A percentile compares a stretch with the other conserved stretches of the same genome.
phyloP scores from a whole-genome alignment of 2,329 filamentous ascomycete genomes.

The Colletotrichum phormii region DNA sequence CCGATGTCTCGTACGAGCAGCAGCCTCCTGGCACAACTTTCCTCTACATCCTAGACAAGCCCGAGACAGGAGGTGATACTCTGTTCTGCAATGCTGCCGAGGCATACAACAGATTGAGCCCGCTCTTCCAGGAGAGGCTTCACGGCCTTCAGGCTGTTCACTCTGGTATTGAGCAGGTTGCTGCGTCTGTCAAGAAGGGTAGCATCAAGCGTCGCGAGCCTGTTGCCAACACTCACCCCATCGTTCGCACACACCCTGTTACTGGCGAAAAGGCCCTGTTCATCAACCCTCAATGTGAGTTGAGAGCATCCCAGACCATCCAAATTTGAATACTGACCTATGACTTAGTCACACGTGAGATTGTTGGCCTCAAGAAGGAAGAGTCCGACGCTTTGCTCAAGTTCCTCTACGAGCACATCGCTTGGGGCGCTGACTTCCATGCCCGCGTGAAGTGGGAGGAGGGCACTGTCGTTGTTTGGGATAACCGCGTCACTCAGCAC shows the following conservation, averaged over 20 bases:
- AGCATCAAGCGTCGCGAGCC: slow-evolving; percentile 36
- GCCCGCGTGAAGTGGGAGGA: slow-evolving; percentile 36
- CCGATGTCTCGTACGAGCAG: slow-evolving; percentile 86
- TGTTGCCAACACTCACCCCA: slow-evolving; percentile 33
- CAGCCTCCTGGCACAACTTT: slow-evolving; percentile 94
- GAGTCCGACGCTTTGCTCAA: slow-evolving; percentile 34
- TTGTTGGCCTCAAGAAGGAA: slow-evolving; percentile 35
- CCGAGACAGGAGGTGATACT: slow-evolving; percentile 84
- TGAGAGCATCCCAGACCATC: too few relatives aligned
- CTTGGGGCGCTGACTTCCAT: slow-evolving; percentile 36
- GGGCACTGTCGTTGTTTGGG: slow-evolving; percentile 34
- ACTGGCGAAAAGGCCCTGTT: slow-evolving; percentile 34
- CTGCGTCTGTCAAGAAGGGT: slow-evolving; percentile 32
- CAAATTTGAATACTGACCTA: background rate
- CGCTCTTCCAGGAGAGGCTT: slow-evolving; percentile 74
- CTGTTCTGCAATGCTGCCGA: slow-evolving; percentile 83
- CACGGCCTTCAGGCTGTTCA: slow-evolving; percentile 35
- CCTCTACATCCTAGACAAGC: slow-evolving; percentile 86
- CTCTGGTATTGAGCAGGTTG: slow-evolving; percentile 33
- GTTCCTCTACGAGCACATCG: slow-evolving; percentile 35
- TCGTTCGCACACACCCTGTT: slow-evolving; percentile 32
- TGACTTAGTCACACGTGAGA: slow-evolving; percentile 26
- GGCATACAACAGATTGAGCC: slow-evolving; percentile 84
- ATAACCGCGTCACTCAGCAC: slow-evolving; percentile 34
- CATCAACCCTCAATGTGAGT: slow-evolving; percentile 35